phyloP scores from a whole-genome alignment of 148 eudicot species.

The Silene latifolia region DNA sequence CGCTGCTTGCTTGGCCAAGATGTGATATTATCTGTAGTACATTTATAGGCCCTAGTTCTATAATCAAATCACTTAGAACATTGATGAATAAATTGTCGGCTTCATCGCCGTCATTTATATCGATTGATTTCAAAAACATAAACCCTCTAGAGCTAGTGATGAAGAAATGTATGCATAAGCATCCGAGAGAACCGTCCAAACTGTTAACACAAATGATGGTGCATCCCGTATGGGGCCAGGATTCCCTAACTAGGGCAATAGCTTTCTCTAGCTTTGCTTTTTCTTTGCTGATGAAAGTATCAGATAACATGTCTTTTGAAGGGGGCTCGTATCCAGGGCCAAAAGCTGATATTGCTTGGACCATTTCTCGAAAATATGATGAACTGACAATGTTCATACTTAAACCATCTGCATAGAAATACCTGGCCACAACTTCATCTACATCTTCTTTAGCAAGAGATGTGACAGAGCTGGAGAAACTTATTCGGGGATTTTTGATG shows the following conservation, averaged over 20 bases:
- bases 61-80: conserved; percentile 33
- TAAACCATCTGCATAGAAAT: conserved; percentile 44
- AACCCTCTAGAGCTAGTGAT: conserved; percentile 45
- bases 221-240: conserved; percentile 49
- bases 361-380: conserved; percentile 41
- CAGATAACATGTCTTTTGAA: conserved; percentile 38
- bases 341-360: conserved; percentile 33
- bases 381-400: conserved; percentile 34
- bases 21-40: conserved; percentile 46
- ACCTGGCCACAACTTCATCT: conserved; percentile 43
- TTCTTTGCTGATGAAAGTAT: conserved; percentile 42
- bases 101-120: conserved; percentile 39
- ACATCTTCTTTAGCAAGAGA: conserved; percentile 38
- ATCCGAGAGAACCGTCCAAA: conserved; percentile 37
- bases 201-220: conserved; percentile 42
- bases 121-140: conserved; percentile 39
- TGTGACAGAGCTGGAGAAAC: conserved; percentile 21
- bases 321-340: conserved; percentile 51
- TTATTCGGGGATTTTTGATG: conserved; percentile 27
- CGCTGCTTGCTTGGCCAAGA: conserved; percentile 43
- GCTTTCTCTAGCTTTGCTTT: conserved; percentile 39
- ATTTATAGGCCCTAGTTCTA: conserved; percentile 38
- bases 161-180: conserved; percentile 43
- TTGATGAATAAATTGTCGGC: conserved; percentile 34
- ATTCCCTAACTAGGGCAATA: conserved; percentile 36